These are phyloP conservation scores for Trichosporon sp. DNA, from an alignment of 1,284 basidiomycete genomes.

Conservation along the genomic window DNA sequence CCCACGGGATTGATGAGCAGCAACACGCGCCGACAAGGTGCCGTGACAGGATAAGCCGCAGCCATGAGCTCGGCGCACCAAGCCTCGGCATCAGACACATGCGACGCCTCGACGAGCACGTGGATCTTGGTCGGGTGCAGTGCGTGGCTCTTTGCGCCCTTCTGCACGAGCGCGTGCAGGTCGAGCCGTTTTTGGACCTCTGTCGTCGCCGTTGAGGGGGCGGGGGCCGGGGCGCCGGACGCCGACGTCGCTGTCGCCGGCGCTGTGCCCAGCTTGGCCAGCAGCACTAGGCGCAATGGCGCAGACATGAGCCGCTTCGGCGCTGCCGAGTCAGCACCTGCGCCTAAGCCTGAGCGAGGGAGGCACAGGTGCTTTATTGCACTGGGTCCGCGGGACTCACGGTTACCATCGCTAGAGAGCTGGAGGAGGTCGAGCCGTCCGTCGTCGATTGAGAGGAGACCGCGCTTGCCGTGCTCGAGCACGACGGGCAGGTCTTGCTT, in stretches of 20 bases:
- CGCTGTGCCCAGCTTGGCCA: slow-evolving; percentile 19
- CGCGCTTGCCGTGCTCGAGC: slow-evolving; percentile 40
- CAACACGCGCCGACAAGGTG: slow-evolving; percentile 55
- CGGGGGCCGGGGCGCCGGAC: neutral
- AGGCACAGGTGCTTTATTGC: no score
- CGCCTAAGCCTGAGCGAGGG: no score
- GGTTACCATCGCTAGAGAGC: slow-evolving; percentile 39
- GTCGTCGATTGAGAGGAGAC: slow-evolving; percentile 40
- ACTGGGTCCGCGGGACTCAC: slow-evolving; percentile 24
- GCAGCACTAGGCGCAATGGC: slow-evolving; percentile 32
- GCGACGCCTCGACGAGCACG: slow-evolving; percentile 37
- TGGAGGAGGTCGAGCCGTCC: slow-evolving; percentile 39
- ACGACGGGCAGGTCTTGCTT: slow-evolving; percentile 38
- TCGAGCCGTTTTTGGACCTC: slow-evolving; percentile 26
- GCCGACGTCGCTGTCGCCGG: neutral
- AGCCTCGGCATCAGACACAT: slow-evolving; percentile 46
- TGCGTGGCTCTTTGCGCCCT: slow-evolving; percentile 14
- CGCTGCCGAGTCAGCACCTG: slow-evolving; percentile 22
- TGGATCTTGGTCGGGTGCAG: slow-evolving; percentile 39
- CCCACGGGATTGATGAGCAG: slow-evolving; percentile 85
- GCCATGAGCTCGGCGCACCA: slow-evolving; percentile 60
- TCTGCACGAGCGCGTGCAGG: slow-evolving; percentile 30
- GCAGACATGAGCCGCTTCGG: slow-evolving; percentile 38
- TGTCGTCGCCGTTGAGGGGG: neutral
- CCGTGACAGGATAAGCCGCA: slow-evolving; percentile 56